Percentiles rank a stretch among this genome's conserved stretches.
phyloP scores from a whole-genome alignment of 768 basidiomycete species.

The Agaricus sinodeliciosus region DNA sequence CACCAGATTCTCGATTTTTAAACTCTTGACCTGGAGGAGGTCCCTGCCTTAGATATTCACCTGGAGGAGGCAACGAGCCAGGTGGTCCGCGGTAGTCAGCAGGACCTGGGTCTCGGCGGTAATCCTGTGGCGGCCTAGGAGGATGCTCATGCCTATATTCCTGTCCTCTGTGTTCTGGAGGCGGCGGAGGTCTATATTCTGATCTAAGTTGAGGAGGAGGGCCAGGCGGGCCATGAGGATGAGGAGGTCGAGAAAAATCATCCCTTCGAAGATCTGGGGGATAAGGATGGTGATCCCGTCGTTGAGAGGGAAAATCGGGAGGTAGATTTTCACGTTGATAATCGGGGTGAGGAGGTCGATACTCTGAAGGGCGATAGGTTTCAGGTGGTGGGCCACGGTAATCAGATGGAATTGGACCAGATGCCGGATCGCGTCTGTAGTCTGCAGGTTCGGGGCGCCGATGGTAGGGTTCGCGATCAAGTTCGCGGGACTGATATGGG shows the following conservation, averaged over 20 bases:
- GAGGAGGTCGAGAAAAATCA: constrained; percentile 2
- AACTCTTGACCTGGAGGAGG: constrained; percentile 6
- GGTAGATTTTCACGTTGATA: constrained; percentile 6
- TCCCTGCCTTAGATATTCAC: constrained; percentile 5
- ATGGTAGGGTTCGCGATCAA: constrained; percentile 8
- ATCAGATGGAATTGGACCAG: constrained; percentile 1
- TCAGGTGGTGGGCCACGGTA: constrained; percentile 8
- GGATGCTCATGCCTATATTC: constrained; percentile 6
- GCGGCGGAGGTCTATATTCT: constrained; percentile 5
- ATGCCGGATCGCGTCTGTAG: constrained; percentile 8
- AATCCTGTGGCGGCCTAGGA: constrained; percentile 4
- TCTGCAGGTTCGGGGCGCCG: constrained; percentile 5
- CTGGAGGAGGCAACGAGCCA: constrained; percentile 8
- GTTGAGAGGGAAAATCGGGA: constrained; percentile 1
- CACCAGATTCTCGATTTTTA: constrained; percentile 6
- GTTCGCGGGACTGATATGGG: constrained; percentile 6
- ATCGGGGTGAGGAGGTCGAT: constrained; percentile 4
- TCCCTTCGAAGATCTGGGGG: constrained; percentile 8
- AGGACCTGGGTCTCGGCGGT: neutral
- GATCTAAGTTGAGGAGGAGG: constrained; percentile 10
- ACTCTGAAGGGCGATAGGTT: constrained; percentile 4
- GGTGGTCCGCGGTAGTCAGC: constrained; percentile 8
- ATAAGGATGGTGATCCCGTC: constrained; percentile 4
- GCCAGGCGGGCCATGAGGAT: constrained; percentile 3
- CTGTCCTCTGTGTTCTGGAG: constrained; percentile 6